Base-by-base conservation (phyloP, 306 rosid genomes). In the Glycine latifolia region DNA sequence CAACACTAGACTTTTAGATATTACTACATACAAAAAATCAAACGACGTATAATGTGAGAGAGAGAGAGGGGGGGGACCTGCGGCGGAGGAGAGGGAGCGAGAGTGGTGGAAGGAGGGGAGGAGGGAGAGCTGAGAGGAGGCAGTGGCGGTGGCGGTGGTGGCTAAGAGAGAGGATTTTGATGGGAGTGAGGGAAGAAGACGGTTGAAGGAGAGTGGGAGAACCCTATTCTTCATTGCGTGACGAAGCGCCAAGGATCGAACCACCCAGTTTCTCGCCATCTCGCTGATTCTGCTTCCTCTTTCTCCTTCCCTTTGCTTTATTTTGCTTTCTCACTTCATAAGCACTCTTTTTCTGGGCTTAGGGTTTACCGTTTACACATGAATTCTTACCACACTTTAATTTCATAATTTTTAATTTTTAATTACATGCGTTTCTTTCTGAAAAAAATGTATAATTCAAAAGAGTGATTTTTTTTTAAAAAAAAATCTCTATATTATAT, bases 81-180 rank as follows among this genome's bases (percentile, higher is more conserved):
- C 49, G 58, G 85, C 82, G 49, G 90, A 84, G 88, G 66, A 79
- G 61, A 87, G 35, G 70, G 86, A 76, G 52, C 75, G 88, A 33
- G 49, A 73, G 43, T 81, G 68, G 50, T 41, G 83, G 73, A 74
- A 33, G 15, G 81, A 65, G 10, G 71, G 71, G 49, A 65, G 49
- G 71, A 65, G 14, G 3, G 76, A 63, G 33, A 41, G 39, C 48
- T 70, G 89, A 8, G 87, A 66, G 60, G 83, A 47, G 41, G 86
- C 72, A 54, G 66, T 8, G 6, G 80, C 17, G 83, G 79, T 10
- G 49, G 49, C 82, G 71, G 54, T 43, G 56, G 58, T 59, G 67
- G 68, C 83, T 62, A 81, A 65, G 79, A 82, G 80, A 9, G 85
- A 74, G 16, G 31, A 26, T 26, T 26, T 26, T 26, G 89, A 67